Percentiles rank a stretch among this genome's conserved stretches.
phyloP scores from a whole-genome alignment of 2,329 filamentous ascomycete genomes.

The Apiospora arundinis region DNA sequence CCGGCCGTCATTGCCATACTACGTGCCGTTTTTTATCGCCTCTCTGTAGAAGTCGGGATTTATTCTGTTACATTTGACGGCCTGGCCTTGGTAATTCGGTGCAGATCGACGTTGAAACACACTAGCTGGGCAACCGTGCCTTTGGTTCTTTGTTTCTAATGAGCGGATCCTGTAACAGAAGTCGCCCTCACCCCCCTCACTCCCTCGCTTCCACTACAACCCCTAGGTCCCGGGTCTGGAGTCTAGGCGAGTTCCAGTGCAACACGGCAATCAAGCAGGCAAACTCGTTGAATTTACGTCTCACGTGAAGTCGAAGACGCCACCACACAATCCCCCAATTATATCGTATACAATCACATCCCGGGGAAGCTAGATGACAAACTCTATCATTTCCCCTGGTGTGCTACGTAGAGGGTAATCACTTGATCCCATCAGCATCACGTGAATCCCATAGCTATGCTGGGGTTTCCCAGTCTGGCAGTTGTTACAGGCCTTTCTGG shows the following conservation, averaged over 20 bases:
- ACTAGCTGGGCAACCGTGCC: conserved; percentile 24
- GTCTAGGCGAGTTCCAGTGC: not conserved
- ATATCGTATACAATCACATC: not conserved
- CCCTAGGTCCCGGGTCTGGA: not conserved
- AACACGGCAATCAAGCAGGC: not conserved
- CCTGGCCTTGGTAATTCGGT: not conserved
- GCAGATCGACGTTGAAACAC: conserved; percentile 33
- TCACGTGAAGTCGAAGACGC: not conserved
- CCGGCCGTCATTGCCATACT: not conserved
- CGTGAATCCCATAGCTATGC: not conserved
- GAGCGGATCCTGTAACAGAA: conserved; percentile 43
- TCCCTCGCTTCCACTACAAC: not conserved
- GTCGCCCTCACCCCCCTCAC: conserved; percentile 1
- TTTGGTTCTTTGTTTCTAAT: conserved; percentile 38
- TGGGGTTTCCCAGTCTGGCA: not conserved
- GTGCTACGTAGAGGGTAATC: not conserved
- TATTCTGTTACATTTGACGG: conserved; percentile 18
- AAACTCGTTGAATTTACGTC: not conserved
- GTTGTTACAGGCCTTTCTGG: not conserved
- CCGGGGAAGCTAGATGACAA: not conserved
- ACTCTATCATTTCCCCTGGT: not conserved
- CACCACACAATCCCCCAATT: not conserved
- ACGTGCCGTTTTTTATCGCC: not conserved
- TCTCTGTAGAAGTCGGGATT: not conserved
- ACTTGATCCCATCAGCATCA: too few species aligned